A percentile compares a stretch with the other conserved stretches of the same genome.
phyloP scores from a whole-genome alignment of 1,284 basidiomycete genomes.

The Cryptococcus hybrid region DNA sequence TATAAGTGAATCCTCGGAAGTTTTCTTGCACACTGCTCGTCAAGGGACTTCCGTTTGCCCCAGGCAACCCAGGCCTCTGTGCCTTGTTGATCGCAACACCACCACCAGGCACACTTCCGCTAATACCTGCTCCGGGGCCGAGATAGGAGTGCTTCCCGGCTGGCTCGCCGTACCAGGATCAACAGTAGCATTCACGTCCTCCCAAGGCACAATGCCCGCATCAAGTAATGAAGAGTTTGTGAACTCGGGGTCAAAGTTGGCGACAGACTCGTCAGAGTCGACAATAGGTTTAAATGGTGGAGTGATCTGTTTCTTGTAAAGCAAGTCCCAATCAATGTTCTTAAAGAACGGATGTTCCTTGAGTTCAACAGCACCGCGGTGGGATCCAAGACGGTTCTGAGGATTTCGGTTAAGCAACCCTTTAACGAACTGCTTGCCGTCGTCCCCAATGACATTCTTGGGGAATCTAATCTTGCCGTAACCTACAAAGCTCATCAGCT shows the following conservation, averaged over 20 bases:
- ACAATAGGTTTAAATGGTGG: constrained; percentile 98
- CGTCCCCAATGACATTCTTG: constrained; percentile 87
- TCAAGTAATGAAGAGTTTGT: constrained; percentile 56
- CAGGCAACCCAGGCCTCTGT: constrained; percentile 41
- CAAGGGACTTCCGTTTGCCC: constrained; percentile 64
- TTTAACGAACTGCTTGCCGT: constrained; percentile 99
- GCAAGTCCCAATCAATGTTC: constrained; percentile 82
- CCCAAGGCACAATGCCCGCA: constrained; percentile 59
- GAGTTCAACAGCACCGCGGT: constrained; percentile 86
- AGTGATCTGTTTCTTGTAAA: constrained; percentile 85
- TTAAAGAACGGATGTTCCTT: constrained; percentile 97
- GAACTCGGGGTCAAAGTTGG: constrained; percentile 98
- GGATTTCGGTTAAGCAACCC: constrained; percentile 99
- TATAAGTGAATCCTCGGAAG: constrained; percentile 88
- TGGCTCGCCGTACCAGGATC: constrained; percentile 4
- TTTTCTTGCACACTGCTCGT: constrained; percentile 91
- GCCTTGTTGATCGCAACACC: constrained; percentile 46
- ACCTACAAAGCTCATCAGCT: constrained; percentile 34
- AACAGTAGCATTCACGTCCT: constrained; percentile 53
- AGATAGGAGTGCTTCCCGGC: constrained; percentile 43
- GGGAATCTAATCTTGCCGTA: constrained; percentile 97
- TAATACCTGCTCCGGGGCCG: constrained; percentile 46
- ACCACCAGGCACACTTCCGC: constrained; percentile 9
- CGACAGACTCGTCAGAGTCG: constrained; percentile 95
- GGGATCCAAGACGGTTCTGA: constrained; percentile 89